These are phyloP conservation scores for Sonneratia caseolaris DNA, from an alignment of 345 rosid genomes.

Conservation along the genomic window DNA sequence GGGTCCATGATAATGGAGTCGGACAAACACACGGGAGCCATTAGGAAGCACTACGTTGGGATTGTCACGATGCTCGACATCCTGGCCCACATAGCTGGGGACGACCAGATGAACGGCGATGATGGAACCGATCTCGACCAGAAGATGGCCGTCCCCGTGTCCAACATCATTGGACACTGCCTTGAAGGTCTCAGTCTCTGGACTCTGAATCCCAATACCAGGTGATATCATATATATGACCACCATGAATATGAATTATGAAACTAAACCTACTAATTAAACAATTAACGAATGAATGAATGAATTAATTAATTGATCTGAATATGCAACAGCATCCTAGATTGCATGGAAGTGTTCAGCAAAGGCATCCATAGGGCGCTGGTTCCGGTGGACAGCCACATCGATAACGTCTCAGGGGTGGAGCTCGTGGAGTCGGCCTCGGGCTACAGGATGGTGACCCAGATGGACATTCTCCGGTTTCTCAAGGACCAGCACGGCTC, in stretches of 20 bases:
- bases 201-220: constrained; percentile 71
- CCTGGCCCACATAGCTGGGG: constrained; percentile 57
- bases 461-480: constrained; percentile 65
- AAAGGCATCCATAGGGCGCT: constrained; percentile 77
- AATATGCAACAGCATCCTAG: constrained; percentile 32
- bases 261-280: too few relatives aligned
- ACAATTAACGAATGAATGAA: not conserved
- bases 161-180: constrained; percentile 61
- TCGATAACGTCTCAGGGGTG: constrained; percentile 48
- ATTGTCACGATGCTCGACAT: constrained; percentile 83
- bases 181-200: constrained; percentile 81
- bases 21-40: constrained; percentile 69
- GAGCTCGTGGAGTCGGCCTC: constrained; percentile 60
- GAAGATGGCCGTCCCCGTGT: constrained; percentile 62
- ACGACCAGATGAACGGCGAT: constrained; percentile 12
- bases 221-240: constrained; percentile 20
- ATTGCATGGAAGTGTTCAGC: constrained; percentile 78
- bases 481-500: constrained; percentile 35
- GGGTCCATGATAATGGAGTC: constrained; percentile 92
- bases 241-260: too few relatives aligned
- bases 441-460: constrained; percentile 62
- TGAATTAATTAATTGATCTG: not conserved
- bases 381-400: constrained; percentile 56
- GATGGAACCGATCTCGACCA: constrained; percentile 26
- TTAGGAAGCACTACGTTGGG: constrained; percentile 81